Evolutionary conservation across 2,329 filamentous ascomycete species (phyloP).

Genomic region (Daldinia sp.): DNA sequence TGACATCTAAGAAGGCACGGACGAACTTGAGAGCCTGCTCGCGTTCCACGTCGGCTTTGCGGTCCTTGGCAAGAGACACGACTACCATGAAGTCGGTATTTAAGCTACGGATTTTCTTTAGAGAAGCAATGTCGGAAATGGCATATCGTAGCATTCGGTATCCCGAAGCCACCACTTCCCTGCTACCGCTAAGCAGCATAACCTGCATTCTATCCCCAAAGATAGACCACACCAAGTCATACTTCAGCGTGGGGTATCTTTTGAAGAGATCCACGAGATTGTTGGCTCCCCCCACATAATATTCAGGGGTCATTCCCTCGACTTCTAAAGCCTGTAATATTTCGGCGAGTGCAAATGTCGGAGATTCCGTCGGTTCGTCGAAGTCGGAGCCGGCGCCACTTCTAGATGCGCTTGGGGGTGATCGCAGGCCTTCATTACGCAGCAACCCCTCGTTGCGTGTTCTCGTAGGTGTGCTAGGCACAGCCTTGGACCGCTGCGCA

Average conservation of each 20-base stretch:
- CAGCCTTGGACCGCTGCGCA: constrained; percentile 63
- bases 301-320: constrained; percentile 89
- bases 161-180: constrained; percentile 94
- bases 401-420: constrained; percentile 67
- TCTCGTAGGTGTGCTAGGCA: constrained; percentile 65
- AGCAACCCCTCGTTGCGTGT: constrained; percentile 62
- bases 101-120: constrained; percentile 86
- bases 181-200: constrained; percentile 94
- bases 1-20: constrained; percentile 93
- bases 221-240: constrained; percentile 94
- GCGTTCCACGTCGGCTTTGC: constrained; percentile 95
- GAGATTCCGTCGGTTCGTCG: constrained; percentile 82
- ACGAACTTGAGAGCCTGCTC: constrained; percentile 98
- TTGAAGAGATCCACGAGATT: constrained; percentile 97
- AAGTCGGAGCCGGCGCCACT: constrained; percentile 70
- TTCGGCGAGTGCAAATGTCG: constrained; percentile 90
- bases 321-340: constrained; percentile 89
- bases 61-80: constrained; percentile 91
- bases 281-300: constrained; percentile 94
- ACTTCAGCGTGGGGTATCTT: constrained; percentile 90
- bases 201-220: constrained; percentile 95
- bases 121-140: constrained; percentile 89
- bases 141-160: constrained; percentile 95
- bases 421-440: constrained; percentile 63
- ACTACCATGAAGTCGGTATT: constrained; percentile 96